Evolutionary conservation across 2,329 filamentous ascomycete genomes (phyloP).

Genomic region (Xylaria sp.): DNA sequence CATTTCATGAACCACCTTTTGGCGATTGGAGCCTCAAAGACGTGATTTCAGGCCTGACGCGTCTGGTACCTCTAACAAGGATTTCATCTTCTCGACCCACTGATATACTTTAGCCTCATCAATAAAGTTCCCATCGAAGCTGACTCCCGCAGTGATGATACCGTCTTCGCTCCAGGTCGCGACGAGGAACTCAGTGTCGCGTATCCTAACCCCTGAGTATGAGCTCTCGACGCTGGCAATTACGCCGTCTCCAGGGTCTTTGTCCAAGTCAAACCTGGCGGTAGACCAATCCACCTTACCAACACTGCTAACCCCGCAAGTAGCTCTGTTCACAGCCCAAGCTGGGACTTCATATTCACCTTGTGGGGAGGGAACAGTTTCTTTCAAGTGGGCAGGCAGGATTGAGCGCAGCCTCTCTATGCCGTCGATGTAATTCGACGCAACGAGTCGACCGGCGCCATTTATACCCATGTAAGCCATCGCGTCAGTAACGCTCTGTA

Average conservation of each 20-base stretch:
- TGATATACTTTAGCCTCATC: slow-evolving; percentile 23
- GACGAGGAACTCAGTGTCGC: slow-evolving; percentile 35
- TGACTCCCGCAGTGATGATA: slow-evolving; percentile 25
- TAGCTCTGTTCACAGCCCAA: slow-evolving; percentile 12
- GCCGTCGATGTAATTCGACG: slow-evolving; percentile 37
- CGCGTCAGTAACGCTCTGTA: not conserved
- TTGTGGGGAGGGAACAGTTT: slow-evolving; percentile 18
- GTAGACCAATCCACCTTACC: slow-evolving; percentile 32
- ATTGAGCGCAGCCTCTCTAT: slow-evolving; percentile 28
- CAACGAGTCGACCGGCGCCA: slow-evolving; percentile 32
- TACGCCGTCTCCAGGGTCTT: slow-evolving; percentile 31
- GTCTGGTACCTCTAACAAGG: slow-evolving; percentile 27
- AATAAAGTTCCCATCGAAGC: slow-evolving; percentile 36
- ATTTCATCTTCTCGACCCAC: slow-evolving; percentile 33
- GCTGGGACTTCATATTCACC: slow-evolving; percentile 17
- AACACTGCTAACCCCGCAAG: slow-evolving; percentile 35
- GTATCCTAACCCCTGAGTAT: slow-evolving; percentile 24
- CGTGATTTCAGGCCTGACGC: slow-evolving; percentile 11
- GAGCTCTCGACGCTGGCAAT: slow-evolving; percentile 29
- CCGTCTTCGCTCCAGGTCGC: slow-evolving; percentile 30
- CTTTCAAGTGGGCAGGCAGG: slow-evolving; percentile 20
- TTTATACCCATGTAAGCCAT: slow-evolving; percentile 28
- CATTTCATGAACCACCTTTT: not conserved
- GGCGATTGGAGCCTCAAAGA: not conserved
- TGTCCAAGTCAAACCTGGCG: slow-evolving; percentile 19